phyloP scores from a whole-genome alignment of 1,139 yeast genomes.

The Suhomyces panamericanus region DNA sequence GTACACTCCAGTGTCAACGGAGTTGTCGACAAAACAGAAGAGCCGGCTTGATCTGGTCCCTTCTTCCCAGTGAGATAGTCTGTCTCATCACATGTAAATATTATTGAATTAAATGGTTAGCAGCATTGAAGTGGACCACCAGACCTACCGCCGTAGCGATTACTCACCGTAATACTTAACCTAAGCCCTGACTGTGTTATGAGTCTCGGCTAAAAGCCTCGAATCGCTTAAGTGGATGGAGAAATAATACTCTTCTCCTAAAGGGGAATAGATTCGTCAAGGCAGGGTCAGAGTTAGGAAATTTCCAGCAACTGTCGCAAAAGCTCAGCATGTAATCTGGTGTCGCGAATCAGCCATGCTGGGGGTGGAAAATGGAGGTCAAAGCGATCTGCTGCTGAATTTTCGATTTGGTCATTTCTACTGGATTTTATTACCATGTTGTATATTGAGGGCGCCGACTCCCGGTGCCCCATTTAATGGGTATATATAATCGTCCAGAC shows the following conservation, averaged over 20 bases:
- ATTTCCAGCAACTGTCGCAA: too few relatives aligned
- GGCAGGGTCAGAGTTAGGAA: too few relatives aligned
- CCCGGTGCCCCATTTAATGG: conserved; percentile 1
- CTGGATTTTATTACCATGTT: background rate
- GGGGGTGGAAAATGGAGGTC: too few relatives aligned
- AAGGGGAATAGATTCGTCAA: too few relatives aligned
- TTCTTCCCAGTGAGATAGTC: background rate
- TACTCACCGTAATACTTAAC: too few relatives aligned
- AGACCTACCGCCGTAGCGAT: too few relatives aligned
- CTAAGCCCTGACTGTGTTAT: background rate
- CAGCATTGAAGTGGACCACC: background rate
- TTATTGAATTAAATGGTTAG: background rate
- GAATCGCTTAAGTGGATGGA: too few relatives aligned
- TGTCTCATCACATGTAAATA: background rate
- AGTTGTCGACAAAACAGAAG: conserved; percentile 16
- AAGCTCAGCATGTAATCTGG: too few relatives aligned
- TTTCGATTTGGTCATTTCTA: too few relatives aligned
- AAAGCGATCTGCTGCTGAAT: too few relatives aligned
- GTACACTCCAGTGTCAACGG: conserved; percentile 18
- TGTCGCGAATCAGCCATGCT: too few relatives aligned
- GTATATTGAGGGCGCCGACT: conserved; percentile 9
- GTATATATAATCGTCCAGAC: conserved; percentile 5
- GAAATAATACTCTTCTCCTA: too few relatives aligned
- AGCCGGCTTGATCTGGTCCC: background rate
- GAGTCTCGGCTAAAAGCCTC: background rate